These are phyloP conservation scores for Lentinula sp. DNA, from an alignment of 768 basidiomycete species.

Conservation along the genomic window DNA sequence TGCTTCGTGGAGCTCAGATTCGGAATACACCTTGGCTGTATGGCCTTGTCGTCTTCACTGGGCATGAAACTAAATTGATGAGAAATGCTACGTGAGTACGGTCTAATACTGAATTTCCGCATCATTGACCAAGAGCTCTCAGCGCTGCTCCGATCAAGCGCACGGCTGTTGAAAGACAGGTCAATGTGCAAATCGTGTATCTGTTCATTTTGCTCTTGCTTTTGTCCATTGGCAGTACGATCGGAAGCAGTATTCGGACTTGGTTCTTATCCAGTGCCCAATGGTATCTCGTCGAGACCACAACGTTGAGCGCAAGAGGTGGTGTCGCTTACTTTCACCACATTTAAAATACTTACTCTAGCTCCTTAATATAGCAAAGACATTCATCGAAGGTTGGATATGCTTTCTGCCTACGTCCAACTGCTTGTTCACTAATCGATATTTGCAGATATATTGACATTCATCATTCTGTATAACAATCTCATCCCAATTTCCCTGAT, in stretches of 20 bases:
- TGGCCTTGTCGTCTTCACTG: slow-evolving; percentile 89
- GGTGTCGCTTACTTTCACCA: slow-evolving; percentile 11
- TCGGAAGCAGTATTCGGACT: slow-evolving; percentile 86
- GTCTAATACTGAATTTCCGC: neutral
- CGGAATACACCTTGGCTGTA: slow-evolving; percentile 97
- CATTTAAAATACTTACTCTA: slow-evolving; percentile 4
- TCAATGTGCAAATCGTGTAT: slow-evolving; percentile 95
- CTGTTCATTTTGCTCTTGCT: slow-evolving; percentile 84
- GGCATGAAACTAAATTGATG: slow-evolving; percentile 98
- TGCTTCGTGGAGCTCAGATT: slow-evolving; percentile 91
- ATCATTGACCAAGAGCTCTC: neutral
- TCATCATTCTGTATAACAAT: slow-evolving; percentile 98
- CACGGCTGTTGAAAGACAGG: slow-evolving; percentile 92
- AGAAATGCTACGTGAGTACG: slow-evolving; percentile 87
- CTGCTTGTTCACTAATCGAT: slow-evolving; percentile 10
- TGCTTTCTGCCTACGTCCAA: neutral
- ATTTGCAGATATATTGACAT: slow-evolving; percentile 83
- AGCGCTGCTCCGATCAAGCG: slow-evolving; percentile 96
- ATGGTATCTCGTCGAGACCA: slow-evolving; percentile 82
- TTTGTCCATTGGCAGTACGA: slow-evolving; percentile 84
- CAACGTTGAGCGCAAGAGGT: slow-evolving; percentile 61
- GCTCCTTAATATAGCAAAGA: slow-evolving; percentile 44
- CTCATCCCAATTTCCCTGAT: slow-evolving; percentile 98
- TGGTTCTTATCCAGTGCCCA: slow-evolving; percentile 86
- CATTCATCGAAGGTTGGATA: slow-evolving; percentile 74